Conservation (phyloP, 805 yeast genomes). For the Saturnispora zaruensis region DNA sequence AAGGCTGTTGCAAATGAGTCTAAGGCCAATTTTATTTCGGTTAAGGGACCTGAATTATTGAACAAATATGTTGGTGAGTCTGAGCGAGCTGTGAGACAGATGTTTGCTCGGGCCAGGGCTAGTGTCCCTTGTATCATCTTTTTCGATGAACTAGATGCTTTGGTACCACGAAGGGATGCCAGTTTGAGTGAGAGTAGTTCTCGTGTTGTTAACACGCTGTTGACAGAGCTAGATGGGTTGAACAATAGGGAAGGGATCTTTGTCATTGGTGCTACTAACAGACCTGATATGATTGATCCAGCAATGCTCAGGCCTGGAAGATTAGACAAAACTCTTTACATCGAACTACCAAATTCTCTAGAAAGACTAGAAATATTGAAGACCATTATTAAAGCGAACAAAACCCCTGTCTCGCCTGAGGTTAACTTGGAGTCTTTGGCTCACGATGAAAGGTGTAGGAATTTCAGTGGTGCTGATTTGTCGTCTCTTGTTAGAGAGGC, state of each 20-base stretch:
- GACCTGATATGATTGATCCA: slow-evolving; percentile 97
- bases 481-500: slow-evolving; percentile 90
- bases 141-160: slow-evolving; percentile 92
- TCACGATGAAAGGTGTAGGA: slow-evolving; percentile 69
- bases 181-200: slow-evolving; percentile 83
- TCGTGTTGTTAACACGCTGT: slow-evolving; percentile 86
- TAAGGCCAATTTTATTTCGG: slow-evolving; percentile 89
- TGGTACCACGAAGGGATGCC: slow-evolving; percentile 90
- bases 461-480: slow-evolving; percentile 94
- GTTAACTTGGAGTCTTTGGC: slow-evolving; percentile 62
- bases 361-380: slow-evolving; percentile 78
- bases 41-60: slow-evolving; percentile 92
- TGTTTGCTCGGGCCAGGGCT: slow-evolving; percentile 87
- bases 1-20: slow-evolving; percentile 98
- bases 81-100: slow-evolving; percentile 87
- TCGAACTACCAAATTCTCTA: slow-evolving; percentile 71
- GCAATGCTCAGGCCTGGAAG: slow-evolving; percentile 98
- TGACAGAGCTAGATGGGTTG: slow-evolving; percentile 92
- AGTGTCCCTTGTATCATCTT: slow-evolving; percentile 92
- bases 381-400: slow-evolving; percentile 62
- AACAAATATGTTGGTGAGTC: slow-evolving; percentile 95
- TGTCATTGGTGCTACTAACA: slow-evolving; percentile 92
- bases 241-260: slow-evolving; percentile 89
- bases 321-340: slow-evolving; percentile 83
- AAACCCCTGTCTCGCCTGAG: slow-evolving; percentile 60